Evolutionary conservation across 345 rosid species (phyloP).

Genomic region (Erysimum cheiranthoides): DNA sequence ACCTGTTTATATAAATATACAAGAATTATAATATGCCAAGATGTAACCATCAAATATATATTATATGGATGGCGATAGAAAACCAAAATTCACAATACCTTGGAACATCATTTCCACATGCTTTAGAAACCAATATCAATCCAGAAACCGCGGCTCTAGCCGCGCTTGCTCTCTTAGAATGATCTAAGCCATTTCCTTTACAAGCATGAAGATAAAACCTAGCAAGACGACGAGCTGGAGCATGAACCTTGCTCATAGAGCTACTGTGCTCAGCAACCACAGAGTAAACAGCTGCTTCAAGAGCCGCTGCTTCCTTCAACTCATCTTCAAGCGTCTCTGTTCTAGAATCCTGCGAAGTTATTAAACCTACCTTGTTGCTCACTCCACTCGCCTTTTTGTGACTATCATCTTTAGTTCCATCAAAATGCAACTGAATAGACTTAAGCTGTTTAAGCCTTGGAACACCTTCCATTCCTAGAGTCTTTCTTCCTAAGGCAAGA

Average conservation of each 20-base stretch:
- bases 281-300: conserved; percentile 87
- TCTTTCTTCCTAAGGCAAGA: conserved; percentile 52
- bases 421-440: conserved; percentile 62
- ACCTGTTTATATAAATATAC: conserved; percentile 52
- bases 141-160: conserved; percentile 86
- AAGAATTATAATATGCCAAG: not conserved
- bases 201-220: conserved; percentile 87
- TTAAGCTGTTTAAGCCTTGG: conserved; percentile 61
- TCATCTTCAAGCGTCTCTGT: conserved; percentile 82
- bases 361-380: conserved; percentile 36
- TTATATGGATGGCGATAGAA: not conserved
- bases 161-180: conserved; percentile 62
- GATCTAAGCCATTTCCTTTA: conserved; percentile 50
- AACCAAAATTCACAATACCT: conserved; percentile 50
- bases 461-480: conserved; percentile 54
- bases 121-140: conserved; percentile 83
- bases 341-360: conserved; percentile 52
- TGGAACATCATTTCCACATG: conserved; percentile 94
- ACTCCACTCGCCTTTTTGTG: conserved; percentile 37
- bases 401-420: conserved; percentile 45
- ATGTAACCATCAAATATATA: no score
- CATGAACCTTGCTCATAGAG: conserved; percentile 79
- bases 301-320: conserved; percentile 84
- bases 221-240: conserved; percentile 89
- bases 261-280: conserved; percentile 92